Evolutionary conservation across 805 yeast genomes (phyloP).

Genomic region (Brettanomyces sp.): DNA sequence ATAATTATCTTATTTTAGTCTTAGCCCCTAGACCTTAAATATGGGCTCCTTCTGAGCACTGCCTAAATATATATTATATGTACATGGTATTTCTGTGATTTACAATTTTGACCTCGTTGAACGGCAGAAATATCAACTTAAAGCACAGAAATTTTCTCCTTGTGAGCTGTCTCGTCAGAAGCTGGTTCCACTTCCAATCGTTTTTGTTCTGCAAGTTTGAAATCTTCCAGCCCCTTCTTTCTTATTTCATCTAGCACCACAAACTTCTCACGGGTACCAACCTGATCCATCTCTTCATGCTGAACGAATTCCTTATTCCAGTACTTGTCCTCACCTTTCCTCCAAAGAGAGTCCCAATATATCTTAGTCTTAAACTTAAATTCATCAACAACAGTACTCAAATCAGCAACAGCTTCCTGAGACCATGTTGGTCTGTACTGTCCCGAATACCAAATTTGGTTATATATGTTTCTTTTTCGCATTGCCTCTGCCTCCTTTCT

Average conservation of each 20-base stretch:
- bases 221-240: constrained; percentile 20
- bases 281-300: constrained; percentile 49
- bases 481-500: constrained; percentile 51
- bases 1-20: too few species aligned
- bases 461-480: constrained; percentile 66
- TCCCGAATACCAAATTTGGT: constrained; percentile 78
- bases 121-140: too few species aligned
- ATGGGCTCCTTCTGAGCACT: too few species aligned
- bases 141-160: too few species aligned
- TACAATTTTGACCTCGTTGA: too few species aligned
- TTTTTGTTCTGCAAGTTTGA: neutral
- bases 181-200: too few species aligned
- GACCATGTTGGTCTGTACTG: constrained; percentile 86
- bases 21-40: too few species aligned
- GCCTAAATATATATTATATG: too few species aligned
- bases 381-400: constrained; percentile 60
- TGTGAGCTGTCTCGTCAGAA: too few species aligned
- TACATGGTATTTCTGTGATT: too few species aligned
- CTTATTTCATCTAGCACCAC: constrained; percentile 56
- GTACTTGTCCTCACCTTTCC: constrained; percentile 68
- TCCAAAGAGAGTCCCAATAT: constrained; percentile 82
- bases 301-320: constrained; percentile 56
- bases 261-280: constrained; percentile 58
- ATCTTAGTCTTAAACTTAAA: constrained; percentile 41
- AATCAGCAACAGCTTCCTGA: constrained; percentile 86